Conservation (phyloP, 805 yeast genomes). For the Pichia nanzhaoensis region DNA sequence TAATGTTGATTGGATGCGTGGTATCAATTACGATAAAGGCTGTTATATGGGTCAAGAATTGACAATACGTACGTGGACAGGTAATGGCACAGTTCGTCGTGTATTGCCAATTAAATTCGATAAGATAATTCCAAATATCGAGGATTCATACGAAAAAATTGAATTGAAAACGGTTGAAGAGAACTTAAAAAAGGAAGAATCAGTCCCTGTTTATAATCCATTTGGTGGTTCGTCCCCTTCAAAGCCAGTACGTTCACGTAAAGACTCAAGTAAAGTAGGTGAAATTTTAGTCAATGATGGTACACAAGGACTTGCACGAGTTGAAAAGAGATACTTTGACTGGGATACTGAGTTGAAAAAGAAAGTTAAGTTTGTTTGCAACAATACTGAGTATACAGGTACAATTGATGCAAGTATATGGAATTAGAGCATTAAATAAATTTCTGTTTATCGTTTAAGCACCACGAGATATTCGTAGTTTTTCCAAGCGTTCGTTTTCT, state of each 20-base stretch:
- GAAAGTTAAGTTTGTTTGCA: conserved; percentile 3
- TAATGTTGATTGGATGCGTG: conserved; percentile 75
- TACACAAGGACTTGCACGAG: conserved; percentile 59
- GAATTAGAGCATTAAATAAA: conserved; percentile 1
- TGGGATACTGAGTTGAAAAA: conserved; percentile 14
- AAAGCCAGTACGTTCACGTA: conserved; percentile 10
- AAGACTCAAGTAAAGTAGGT: conserved; percentile 46
- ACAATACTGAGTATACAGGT: conserved; percentile 1
- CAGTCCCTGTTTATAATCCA: conserved; percentile 11
- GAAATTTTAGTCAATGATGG: conserved; percentile 49
- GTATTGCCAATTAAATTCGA: conserved; percentile 58
- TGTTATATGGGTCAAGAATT: conserved; percentile 96
- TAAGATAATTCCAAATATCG: conserved; percentile 8
- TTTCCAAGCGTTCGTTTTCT: conserved; percentile 34
- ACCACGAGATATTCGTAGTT: conserved; percentile 13
- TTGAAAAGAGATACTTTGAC: conserved; percentile 35
- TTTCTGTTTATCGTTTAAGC: background rate
- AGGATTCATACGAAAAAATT: conserved; percentile 12
- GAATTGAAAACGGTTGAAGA: conserved; percentile 11
- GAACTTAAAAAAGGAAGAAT: background rate
- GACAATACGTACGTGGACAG: conserved; percentile 79
- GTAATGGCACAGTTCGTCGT: conserved; percentile 79
- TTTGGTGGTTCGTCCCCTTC: conserved; percentile 4
- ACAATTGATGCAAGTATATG: conserved; percentile 8
- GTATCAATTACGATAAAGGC: conserved; percentile 83